A percentile compares a stretch with the other conserved stretches of the same genome.
phyloP scores from a whole-genome alignment of 305 asterid species.

The Nicotiana rustica region DNA sequence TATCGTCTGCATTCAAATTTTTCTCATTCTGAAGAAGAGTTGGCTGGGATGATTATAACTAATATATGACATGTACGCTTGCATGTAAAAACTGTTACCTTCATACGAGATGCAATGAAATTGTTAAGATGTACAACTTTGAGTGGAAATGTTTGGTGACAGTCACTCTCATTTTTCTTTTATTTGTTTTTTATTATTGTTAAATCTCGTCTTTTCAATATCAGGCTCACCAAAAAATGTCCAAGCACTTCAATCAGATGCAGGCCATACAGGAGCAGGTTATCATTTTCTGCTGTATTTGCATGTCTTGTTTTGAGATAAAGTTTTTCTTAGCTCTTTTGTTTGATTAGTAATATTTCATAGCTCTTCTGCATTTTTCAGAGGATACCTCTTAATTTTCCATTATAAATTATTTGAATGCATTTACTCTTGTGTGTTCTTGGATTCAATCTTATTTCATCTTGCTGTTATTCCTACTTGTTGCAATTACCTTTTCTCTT shows the following conservation, averaged over 20 bases:
- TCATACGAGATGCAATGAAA: neutral
- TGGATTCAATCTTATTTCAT: too few relatives aligned
- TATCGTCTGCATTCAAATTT: neutral
- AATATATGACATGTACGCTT: slow-evolving; percentile 8
- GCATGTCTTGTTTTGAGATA: slow-evolving; percentile 28
- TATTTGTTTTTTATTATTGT: slow-evolving; percentile 33
- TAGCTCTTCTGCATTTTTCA: neutral
- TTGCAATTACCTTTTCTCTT: too few relatives aligned
- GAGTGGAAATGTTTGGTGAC: slow-evolving; percentile 7
- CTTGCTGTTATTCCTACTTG: too few relatives aligned
- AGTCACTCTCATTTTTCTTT: slow-evolving; percentile 30
- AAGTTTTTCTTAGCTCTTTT: neutral
- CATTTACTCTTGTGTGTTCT: neutral
- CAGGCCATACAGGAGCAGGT: slow-evolving; percentile 93
- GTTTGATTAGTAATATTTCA: too few relatives aligned
- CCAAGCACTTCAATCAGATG: slow-evolving; percentile 73
- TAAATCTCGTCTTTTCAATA: slow-evolving; percentile 32
- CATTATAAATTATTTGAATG: neutral
- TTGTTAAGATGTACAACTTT: neutral
- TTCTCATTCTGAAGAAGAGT: slow-evolving; percentile 17
- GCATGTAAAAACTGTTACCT: neutral
- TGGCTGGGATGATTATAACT: slow-evolving; percentile 25
- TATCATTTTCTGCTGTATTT: slow-evolving; percentile 18
- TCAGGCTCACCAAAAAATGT: slow-evolving; percentile 85
- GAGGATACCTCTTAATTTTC: neutral